A percentile compares a stretch with the other conserved stretches of the same genome.
Conservation (phyloP, 2,329 filamentous ascomycete species). For the Aureobasidium zeae region DNA sequence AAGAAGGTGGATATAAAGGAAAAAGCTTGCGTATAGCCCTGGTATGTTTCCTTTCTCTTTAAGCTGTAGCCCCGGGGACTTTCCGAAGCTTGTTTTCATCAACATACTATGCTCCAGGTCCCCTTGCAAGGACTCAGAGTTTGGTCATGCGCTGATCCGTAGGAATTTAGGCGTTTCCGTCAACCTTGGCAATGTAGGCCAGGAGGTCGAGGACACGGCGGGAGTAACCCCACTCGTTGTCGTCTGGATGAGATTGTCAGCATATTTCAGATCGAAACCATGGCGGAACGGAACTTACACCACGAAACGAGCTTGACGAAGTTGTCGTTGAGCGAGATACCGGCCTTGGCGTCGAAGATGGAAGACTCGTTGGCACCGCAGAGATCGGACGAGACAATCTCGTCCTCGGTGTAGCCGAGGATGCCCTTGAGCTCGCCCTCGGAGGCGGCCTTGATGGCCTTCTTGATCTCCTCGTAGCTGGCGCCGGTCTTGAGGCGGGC, state of each 20-base stretch:
- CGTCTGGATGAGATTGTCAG: conserved; percentile 37
- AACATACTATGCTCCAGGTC: not conserved
- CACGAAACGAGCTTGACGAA: conserved; percentile 97
- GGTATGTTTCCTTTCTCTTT: too few relatives aligned
- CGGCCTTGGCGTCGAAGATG: conserved; percentile 98
- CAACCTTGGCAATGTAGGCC: conserved; percentile 33
- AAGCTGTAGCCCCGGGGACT: not conserved
- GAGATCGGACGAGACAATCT: conserved; percentile 87
- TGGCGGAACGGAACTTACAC: conserved; percentile 38
- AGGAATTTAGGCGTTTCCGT: conserved; percentile 26
- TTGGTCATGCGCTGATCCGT: conserved; percentile 9
- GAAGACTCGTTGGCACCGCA: conserved; percentile 89
- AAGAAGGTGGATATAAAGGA: conserved; percentile 3
- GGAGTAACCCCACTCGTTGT: conserved; percentile 95
- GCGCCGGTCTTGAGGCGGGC: conserved; percentile 86
- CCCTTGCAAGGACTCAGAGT: not conserved
- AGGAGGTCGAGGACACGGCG: conserved; percentile 56
- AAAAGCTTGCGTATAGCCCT: conserved; percentile 2
- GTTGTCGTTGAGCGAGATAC: conserved; percentile 96
- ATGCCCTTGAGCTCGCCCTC: conserved; percentile 81
- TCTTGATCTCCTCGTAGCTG: conserved; percentile 87
- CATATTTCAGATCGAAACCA: not conserved
- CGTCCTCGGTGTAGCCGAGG: conserved; percentile 92
- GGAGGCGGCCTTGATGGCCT: conserved; percentile 72
- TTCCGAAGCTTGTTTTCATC: conserved; percentile 12